These are phyloP conservation scores for Termitomyces heimii DNA, from an alignment of 768 basidiomycete species.

Conservation along the genomic window DNA sequence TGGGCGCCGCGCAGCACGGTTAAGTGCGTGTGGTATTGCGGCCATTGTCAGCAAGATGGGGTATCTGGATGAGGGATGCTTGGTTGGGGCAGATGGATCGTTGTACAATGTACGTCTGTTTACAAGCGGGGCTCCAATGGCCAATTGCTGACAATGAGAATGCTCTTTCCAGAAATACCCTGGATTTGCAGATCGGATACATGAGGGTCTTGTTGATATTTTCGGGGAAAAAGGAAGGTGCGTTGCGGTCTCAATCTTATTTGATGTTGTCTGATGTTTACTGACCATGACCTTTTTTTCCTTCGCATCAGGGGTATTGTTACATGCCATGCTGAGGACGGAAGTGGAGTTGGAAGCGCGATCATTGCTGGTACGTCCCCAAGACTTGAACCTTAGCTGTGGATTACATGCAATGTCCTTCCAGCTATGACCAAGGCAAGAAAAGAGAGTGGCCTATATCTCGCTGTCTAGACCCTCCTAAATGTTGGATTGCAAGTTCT, in stretches of 20 bases:
- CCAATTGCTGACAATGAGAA: not conserved
- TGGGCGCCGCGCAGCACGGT: conserved; percentile 81
- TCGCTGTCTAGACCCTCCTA: conserved; percentile 35
- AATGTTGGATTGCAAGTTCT: not conserved
- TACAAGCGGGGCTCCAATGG: not conserved
- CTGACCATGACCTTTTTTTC: not conserved
- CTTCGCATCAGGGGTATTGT: conserved; percentile 53
- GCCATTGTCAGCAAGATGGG: conserved; percentile 95
- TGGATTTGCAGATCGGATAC: conserved; percentile 87
- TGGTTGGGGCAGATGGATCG: conserved; percentile 91
- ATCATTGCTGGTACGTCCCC: conserved; percentile 71
- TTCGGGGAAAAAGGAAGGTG: conserved; percentile 95
- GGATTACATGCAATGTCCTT: not conserved
- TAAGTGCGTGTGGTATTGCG: conserved; percentile 94
- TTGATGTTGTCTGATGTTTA: not conserved
- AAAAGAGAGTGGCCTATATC: conserved; percentile 58
- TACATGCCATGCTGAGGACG: conserved; percentile 84
- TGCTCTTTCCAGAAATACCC: conserved; percentile 80
- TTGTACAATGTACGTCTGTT: conserved; percentile 77
- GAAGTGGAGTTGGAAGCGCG: conserved; percentile 92
- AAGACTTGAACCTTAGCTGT: not conserved
- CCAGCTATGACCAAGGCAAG: conserved; percentile 87
- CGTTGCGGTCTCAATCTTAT: conserved; percentile 20
- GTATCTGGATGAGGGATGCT: conserved; percentile 85
- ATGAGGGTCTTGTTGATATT: conserved; percentile 88